Evolutionary conservation across 1,284 basidiomycete genomes (phyloP), one percentile per base, ranked within the genome.

Genomic region (Ceratobasidium sp.): DNA sequence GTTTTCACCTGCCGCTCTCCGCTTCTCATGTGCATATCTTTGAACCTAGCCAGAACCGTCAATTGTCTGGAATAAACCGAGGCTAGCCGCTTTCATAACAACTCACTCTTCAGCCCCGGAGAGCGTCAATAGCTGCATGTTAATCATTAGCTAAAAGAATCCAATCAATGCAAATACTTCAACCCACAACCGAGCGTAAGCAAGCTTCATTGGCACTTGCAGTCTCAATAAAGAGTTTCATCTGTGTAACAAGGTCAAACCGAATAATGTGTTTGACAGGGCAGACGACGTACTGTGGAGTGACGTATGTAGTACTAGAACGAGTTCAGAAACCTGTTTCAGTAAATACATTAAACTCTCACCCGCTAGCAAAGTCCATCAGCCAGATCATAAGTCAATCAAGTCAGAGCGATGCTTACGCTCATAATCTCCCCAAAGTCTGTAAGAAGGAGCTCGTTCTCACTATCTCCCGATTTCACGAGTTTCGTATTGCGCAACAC

Each of bases 371-470:
- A 59, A 57, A 38, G 14, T 54, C 16, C 30, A 73, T 44, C n/a
- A 70, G n/a, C 28, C 44, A 38, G 9, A 49, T 49, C 30, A 9
- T n/a, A 57, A 38, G 35, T 18, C 23, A 52, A 16, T 16, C 32
- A 49, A 9, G 32, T 38, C 21, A 44, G 30, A 55, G 47, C 52
- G 32, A 13, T 11, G 75, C 83, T 50, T 67, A 90, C 92, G 86
- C 90, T 92, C 92, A 94, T 94, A 74, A 93, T 88, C 76, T 93
- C 91, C 0, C 92, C 92, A 75, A 87, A 93, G 70, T 92, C 88
- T 1, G 92, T 94, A 0, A 88, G 87, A 21, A 77, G 79, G 43
- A 94, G 79, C 21, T 77, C 80, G 28, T 83, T 84, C 3, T 80
- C 83, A 7, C 81, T 79, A 13, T 79, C 79, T 0, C 81, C 79